A percentile compares a stretch with the other conserved stretches of the same genome.
Conservation (phyloP, 2,329 filamentous ascomycete species). For the Colletotrichum cereale region DNA sequence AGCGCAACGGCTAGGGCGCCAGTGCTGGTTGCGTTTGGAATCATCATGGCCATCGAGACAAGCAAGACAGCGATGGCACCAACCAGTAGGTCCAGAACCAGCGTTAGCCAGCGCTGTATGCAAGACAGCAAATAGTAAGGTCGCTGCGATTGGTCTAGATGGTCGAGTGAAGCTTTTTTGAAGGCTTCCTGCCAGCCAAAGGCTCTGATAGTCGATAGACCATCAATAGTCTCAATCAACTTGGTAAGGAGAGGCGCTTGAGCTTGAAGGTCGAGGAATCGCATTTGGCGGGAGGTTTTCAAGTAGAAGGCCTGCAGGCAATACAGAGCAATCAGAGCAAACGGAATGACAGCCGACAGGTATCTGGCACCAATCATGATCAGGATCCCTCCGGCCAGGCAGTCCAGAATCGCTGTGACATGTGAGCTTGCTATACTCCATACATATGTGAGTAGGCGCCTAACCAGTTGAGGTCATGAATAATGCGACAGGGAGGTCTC, state of each 20-base stretch:
- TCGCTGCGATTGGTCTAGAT: conserved; percentile 44
- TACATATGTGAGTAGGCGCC: rapidly evolving
- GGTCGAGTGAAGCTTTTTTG: conserved; percentile 16
- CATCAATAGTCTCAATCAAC: conserved; percentile 54
- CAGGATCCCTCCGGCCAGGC: conserved; percentile 45
- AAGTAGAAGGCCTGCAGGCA: conserved; percentile 52
- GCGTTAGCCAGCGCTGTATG: conserved; percentile 62
- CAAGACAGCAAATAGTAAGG: conserved; percentile 58
- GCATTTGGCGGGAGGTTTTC: conserved; percentile 67
- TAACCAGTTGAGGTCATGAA: conserved; percentile 25
- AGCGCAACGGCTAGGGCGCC: conserved; percentile 47
- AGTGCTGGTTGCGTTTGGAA: conserved; percentile 28
- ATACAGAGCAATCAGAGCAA: conserved; percentile 44
- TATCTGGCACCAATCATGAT: conserved; percentile 60
- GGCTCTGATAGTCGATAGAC: conserved; percentile 47
- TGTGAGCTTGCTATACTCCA: neutral
- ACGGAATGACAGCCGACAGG: conserved; percentile 60
- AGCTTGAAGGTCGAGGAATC: conserved; percentile 67
- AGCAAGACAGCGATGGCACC: conserved; percentile 42
- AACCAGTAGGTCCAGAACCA: conserved; percentile 59
- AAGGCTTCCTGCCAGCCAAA: conserved; percentile 44
- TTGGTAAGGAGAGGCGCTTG: conserved; percentile 59
- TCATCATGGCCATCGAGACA: conserved; percentile 28
- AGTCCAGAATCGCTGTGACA: conserved; percentile 2
- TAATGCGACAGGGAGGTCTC: conserved; percentile 38